A percentile compares a stretch with the other conserved stretches of the same genome.
Evolutionary conservation across 768 basidiomycete genomes (phyloP).

Genomic region (Filobasidium floriforme): DNA sequence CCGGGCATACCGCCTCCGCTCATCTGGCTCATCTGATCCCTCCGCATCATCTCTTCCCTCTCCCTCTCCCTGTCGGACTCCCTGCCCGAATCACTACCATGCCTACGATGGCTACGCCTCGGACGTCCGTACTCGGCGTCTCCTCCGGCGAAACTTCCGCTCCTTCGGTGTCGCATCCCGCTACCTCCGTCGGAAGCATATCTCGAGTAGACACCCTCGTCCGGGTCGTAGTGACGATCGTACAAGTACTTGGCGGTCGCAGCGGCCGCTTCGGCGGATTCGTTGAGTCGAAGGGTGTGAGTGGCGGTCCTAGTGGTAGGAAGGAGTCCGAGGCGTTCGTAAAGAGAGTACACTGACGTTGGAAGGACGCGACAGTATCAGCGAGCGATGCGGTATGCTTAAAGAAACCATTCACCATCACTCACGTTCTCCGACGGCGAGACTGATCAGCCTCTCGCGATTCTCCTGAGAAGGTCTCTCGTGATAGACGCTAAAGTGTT

Average conservation of each 20-base stretch:
- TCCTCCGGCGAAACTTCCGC: neutral
- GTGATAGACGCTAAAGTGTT: constrained; percentile 37
- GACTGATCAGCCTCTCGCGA: constrained; percentile 37
- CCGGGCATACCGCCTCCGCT: neutral
- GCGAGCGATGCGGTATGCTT: neutral
- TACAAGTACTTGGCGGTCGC: constrained; percentile 22
- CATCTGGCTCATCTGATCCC: neutral
- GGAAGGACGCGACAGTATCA: neutral
- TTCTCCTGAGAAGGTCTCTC: constrained; percentile 35
- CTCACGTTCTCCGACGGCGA: constrained; percentile 42
- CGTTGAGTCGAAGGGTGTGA: constrained; percentile 4
- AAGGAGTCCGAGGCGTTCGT: constrained; percentile 9
- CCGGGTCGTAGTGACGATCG: constrained; percentile 17
- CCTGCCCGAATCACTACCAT: neutral
- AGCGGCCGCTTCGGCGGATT: constrained; percentile 18
- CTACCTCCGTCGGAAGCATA: neutral
- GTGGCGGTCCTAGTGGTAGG: neutral
- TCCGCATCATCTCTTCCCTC: neutral
- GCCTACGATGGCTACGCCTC: neutral
- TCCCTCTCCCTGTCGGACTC: constrained; percentile 4
- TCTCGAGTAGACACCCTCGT: neutral
- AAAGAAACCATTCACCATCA: neutral
- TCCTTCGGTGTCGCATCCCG: neutral
- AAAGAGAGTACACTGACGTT: constrained; percentile 11
- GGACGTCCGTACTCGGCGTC: neutral